phyloP scores from a whole-genome alignment of 345 rosid genomes.

The Aquilaria sinensis region DNA sequence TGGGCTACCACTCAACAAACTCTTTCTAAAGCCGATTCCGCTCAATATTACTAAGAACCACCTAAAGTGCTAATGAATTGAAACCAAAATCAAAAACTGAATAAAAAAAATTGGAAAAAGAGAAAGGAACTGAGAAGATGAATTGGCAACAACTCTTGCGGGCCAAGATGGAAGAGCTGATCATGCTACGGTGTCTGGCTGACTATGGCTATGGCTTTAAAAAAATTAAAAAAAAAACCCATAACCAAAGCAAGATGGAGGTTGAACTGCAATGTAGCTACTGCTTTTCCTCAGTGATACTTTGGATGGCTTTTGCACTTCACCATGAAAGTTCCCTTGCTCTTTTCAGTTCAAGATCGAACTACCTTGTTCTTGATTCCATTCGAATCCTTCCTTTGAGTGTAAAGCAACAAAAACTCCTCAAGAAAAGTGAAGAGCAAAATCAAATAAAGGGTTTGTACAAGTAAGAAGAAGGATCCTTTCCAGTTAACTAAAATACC shows the following conservation, averaged over 20 bases:
- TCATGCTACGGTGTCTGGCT: conserved; percentile 31
- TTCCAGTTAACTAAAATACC: conserved; percentile 29
- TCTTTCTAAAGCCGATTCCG: conserved; percentile 92
- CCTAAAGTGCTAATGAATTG: background rate
- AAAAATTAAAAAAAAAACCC: conserved; percentile 33
- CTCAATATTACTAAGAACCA: conserved; percentile 86
- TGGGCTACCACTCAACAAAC: conserved; percentile 92
- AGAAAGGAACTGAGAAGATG: background rate
- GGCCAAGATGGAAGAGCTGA: conserved; percentile 66
- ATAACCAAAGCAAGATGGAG: conserved; percentile 81
- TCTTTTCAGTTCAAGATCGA: conserved; percentile 79
- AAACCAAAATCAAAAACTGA: background rate
- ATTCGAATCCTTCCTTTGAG: conserved; percentile 61
- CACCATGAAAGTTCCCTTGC: conserved; percentile 71
- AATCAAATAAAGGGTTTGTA: conserved; percentile 38
- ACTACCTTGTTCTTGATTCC: conserved; percentile 66
- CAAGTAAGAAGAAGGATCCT: conserved; percentile 33
- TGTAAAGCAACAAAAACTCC: conserved; percentile 69
- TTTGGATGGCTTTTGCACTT: conserved; percentile 72
- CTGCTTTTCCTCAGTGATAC: conserved; percentile 76
- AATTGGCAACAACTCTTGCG: conserved; percentile 43
- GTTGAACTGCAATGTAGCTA: conserved; percentile 89
- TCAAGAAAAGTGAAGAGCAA: conserved; percentile 73
- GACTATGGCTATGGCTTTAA: no score
- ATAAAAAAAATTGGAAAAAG: background rate